phyloP scores from a whole-genome alignment of 352 stramenopile species.

The Globisporangium rhizosaccharum region DNA sequence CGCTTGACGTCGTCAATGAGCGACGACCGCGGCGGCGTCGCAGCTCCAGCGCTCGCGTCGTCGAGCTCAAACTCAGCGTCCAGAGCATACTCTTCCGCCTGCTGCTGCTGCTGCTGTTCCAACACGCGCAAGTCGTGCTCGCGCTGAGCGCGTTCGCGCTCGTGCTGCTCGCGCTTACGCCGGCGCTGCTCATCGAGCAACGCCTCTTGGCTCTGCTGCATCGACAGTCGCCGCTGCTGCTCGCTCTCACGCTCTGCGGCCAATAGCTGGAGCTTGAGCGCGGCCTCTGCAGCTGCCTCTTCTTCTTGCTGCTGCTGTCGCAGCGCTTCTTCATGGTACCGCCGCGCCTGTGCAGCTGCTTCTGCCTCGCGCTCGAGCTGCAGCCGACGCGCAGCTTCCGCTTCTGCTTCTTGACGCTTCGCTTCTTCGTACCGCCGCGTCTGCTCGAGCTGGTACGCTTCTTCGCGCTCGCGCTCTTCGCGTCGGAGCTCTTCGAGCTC shows the following conservation, averaged over 20 bases:
- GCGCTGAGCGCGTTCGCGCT: constrained; percentile 41
- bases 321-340: constrained; percentile 12
- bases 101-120: constrained; percentile 17
- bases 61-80: constrained; percentile 16
- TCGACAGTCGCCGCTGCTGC: constrained; percentile 11
- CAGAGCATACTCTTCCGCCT: constrained; percentile 31
- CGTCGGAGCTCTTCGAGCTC: constrained; percentile 5
- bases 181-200: constrained; percentile 59
- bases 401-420: constrained; percentile 14
- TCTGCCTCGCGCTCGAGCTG: constrained; percentile 3
- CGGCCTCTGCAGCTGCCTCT: constrained; percentile 14
- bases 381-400: constrained; percentile 1
- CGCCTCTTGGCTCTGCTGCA: constrained; percentile 24
- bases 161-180: constrained; percentile 68
- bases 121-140: constrained; percentile 30
- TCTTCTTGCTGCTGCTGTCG: constrained; percentile 18
- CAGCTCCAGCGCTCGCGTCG: constrained; percentile 10
- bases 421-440: constrained; percentile 16
- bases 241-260: constrained; percentile 26
- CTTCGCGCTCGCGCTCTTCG: constrained; percentile 12
- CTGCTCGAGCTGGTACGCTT: constrained; percentile 14
- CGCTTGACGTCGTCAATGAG: constrained; percentile 63
- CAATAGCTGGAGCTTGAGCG: constrained; percentile 21
- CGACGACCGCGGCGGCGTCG: constrained; percentile 38
- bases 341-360: background rate